A percentile compares a stretch with the other conserved stretches of the same genome.
Evolutionary conservation across 306 rosid genomes (phyloP).

Genomic region (Prunus dulcis): DNA sequence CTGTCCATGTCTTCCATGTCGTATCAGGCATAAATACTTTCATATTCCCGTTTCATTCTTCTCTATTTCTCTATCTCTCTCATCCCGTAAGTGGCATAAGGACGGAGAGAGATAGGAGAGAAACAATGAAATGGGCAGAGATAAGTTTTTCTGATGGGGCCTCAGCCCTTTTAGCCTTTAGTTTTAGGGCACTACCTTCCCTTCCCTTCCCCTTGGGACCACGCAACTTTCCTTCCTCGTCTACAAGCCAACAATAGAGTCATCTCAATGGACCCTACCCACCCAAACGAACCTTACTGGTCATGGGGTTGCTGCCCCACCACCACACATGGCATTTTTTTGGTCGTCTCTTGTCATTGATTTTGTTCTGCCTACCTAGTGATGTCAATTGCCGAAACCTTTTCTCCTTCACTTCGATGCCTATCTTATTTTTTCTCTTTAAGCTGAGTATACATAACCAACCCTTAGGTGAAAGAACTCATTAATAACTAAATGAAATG

Average conservation of each 20-base stretch:
- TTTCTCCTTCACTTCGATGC: too few relatives aligned
- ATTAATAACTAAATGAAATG: not conserved
- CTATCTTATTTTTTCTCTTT: not conserved
- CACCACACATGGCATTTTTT: constrained; percentile 13
- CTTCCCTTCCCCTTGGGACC: not conserved
- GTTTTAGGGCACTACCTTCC: not conserved
- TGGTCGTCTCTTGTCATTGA: constrained; percentile 32
- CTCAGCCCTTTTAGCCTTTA: not conserved
- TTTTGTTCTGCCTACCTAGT: not conserved
- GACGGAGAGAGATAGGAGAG: too few relatives aligned
- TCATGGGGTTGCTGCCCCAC: not conserved
- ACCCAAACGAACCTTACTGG: constrained; percentile 6
- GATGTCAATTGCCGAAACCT: not conserved
- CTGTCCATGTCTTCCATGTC: not conserved
- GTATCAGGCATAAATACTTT: too few relatives aligned
- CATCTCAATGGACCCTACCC: constrained; percentile 30
- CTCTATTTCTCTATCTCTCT: too few relatives aligned
- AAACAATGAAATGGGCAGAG: too few relatives aligned
- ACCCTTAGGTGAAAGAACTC: not conserved
- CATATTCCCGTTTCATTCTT: too few relatives aligned
- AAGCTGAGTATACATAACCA: not conserved
- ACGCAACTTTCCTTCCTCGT: constrained; percentile 7
- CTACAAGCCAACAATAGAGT: constrained; percentile 44
- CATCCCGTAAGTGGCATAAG: too few relatives aligned
- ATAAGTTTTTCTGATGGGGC: too few relatives aligned